Conservation (phyloP, 1,284 basidiomycete species). For the Serendipita sp. region DNA sequence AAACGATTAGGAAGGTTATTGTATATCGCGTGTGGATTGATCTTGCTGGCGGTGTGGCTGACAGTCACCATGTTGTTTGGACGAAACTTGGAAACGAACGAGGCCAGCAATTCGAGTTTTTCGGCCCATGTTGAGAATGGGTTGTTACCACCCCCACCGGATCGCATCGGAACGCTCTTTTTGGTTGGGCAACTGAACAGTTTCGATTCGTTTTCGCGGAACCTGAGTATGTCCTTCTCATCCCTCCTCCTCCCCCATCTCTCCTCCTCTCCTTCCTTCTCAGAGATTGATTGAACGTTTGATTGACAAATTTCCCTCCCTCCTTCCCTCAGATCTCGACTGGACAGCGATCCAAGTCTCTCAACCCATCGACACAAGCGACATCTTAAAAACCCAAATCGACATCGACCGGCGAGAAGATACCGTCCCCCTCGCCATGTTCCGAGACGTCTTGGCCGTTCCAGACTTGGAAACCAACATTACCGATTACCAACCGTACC, state of each 20-base stretch:
- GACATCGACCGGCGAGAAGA: background rate
- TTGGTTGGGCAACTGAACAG: background rate
- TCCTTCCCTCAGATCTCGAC: background rate
- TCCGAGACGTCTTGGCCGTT: background rate
- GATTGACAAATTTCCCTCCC: background rate
- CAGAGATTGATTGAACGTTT: background rate
- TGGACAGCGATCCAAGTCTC: background rate
- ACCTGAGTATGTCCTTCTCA: background rate
- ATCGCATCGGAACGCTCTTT: background rate
- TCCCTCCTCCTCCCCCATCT: background rate
- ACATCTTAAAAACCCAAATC: background rate
- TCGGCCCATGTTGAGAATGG: background rate
- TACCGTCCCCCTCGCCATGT: background rate
- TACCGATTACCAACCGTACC: background rate
- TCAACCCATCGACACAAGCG: background rate
- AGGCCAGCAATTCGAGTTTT: background rate
- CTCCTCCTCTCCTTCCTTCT: background rate
- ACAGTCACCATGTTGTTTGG: background rate
- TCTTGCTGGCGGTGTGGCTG: background rate
- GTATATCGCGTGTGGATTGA: background rate
- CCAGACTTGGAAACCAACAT: background rate
- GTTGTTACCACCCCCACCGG: background rate
- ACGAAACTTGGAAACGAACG: background rate
- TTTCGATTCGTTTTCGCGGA: background rate
- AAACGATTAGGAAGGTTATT: background rate